Base-by-base conservation (phyloP, 805 yeast genomes). In the Starmerella vitae region DNA sequence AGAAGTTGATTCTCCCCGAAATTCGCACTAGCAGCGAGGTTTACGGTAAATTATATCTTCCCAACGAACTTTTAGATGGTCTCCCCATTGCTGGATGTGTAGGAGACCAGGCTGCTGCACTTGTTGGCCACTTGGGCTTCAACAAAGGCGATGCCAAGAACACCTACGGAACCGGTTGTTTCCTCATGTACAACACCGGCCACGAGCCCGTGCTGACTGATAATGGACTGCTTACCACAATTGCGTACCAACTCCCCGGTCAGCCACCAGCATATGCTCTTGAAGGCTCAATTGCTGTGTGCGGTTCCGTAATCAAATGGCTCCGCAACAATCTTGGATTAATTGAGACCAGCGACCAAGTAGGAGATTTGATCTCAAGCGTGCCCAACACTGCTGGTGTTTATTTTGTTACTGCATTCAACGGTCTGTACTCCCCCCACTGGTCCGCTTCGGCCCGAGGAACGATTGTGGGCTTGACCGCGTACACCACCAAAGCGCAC, bases 91-190 rank as follows among this genome's bases (percentile, higher is more conserved):
- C 82, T 51, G 95, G 95, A 33, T 82, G 94, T 61, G 66, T 86
- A 22, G 96, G 96, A 43, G 97, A 86, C 63, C 97, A 86, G 64
- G 74, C 86, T 40, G 84, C 95, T 2, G 91, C 96, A 2, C 61
- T 88, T 44, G 94, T 85, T 36, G 97, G 96, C 27, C 95, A 86
- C 61, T 61, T 82, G 60, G 94, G 94, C 1, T 73, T 84, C 52
- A 68, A 72, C 47, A 69, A 73, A 32, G 95, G 95, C 40, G 74
- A 78, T 33, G 94, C 94, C 33, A 86, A 86, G 61, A 84, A 94
- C 67, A 86, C 97, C 9, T 86, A 85, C 55, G 97, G 97, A 46
- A 86, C 97, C 1, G 97, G 97, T 45, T 82, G 94, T 58, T 86
- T 86, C 67, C 61, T 86, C 45, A 66, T 88, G 46, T 83, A 79